A percentile compares a stretch with the other conserved stretches of the same genome.
Evolutionary conservation across 495 filamentous ascomycete species (phyloP).

Genomic region (Cryomyces minteri): DNA sequence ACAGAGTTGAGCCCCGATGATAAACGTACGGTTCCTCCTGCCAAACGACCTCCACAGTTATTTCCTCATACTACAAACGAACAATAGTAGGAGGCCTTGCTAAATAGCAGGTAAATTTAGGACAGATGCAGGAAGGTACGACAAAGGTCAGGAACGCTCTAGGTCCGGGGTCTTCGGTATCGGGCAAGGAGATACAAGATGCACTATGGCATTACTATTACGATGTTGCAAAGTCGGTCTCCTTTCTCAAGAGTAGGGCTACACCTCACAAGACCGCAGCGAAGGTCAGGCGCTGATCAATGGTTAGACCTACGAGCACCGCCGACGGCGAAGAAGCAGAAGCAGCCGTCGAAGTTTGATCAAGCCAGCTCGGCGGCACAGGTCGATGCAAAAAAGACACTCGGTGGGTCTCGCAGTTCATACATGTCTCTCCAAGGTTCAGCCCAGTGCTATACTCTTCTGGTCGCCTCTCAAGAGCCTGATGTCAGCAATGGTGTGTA

Average conservation of each 20-base stretch:
- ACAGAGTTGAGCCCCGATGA: conserved; percentile 41
- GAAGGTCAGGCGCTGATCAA: conserved; percentile 6
- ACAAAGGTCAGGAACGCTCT: conserved; percentile 34
- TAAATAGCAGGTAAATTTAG: conserved; percentile 10
- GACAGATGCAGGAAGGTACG: conserved; percentile 37
- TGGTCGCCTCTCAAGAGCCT: too few species aligned
- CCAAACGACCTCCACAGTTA: neutral
- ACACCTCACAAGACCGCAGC: conserved; percentile 4
- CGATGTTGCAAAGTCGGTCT: conserved; percentile 67
- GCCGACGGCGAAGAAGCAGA: conserved; percentile 17
- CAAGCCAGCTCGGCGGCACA: conserved; percentile 10
- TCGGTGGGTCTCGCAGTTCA: too few species aligned
- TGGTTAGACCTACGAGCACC: conserved; percentile 11
- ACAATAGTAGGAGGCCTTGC: conserved; percentile 1
- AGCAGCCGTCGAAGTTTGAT: conserved; percentile 21
- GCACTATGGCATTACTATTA: conserved; percentile 92
- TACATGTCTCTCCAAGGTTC: too few species aligned
- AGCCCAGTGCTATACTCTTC: too few species aligned
- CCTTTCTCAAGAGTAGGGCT: conserved; percentile 47
- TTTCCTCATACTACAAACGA: conserved; percentile 5
- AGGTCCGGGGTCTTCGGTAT: conserved; percentile 29
- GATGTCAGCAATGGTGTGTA: too few species aligned
- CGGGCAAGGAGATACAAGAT: conserved; percentile 64
- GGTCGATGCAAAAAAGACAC: too few species aligned
- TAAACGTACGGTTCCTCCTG: conserved; percentile 23